phyloP scores from a whole-genome alignment of 106 monocot genomes.

The Phalaenopsis aphrodite region DNA sequence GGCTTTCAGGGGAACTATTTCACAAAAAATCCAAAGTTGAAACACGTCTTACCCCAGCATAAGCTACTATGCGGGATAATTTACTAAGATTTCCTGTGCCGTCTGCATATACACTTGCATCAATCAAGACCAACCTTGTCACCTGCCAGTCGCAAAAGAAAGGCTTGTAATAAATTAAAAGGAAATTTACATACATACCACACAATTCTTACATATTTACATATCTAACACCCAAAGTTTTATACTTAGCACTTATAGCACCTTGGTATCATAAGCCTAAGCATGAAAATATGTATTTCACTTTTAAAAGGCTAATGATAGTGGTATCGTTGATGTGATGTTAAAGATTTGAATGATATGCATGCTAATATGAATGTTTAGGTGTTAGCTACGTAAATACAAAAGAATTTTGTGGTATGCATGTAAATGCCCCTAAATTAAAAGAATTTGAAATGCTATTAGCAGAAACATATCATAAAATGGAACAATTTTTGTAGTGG shows the following conservation, averaged over 20 bases:
- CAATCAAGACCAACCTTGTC: constrained; percentile 59
- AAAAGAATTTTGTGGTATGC: too few species aligned
- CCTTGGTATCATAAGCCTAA: too few species aligned
- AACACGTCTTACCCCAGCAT: constrained; percentile 71
- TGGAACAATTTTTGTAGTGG: background rate
- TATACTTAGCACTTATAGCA: too few species aligned
- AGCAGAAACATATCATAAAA: background rate
- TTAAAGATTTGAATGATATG: too few species aligned
- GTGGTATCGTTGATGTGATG: too few species aligned
- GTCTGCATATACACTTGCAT: constrained; percentile 76
- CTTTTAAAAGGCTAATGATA: too few species aligned
- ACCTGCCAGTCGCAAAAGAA: constrained; percentile 33
- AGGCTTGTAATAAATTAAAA: background rate
- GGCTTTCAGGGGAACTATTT: background rate
- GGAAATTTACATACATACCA: too few species aligned
- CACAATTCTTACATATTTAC: too few species aligned
- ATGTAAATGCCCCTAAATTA: background rate
- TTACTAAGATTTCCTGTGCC: constrained; percentile 63
- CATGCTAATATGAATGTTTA: too few species aligned
- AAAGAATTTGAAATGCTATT: background rate
- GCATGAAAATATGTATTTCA: too few species aligned
- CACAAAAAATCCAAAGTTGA: constrained; percentile 6
- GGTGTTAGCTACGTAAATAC: too few species aligned
- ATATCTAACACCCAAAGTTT: too few species aligned
- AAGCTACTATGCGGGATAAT: constrained; percentile 57